phyloP scores from a whole-genome alignment of 768 basidiomycete genomes.

The Hortiboletus flavorubellus region DNA sequence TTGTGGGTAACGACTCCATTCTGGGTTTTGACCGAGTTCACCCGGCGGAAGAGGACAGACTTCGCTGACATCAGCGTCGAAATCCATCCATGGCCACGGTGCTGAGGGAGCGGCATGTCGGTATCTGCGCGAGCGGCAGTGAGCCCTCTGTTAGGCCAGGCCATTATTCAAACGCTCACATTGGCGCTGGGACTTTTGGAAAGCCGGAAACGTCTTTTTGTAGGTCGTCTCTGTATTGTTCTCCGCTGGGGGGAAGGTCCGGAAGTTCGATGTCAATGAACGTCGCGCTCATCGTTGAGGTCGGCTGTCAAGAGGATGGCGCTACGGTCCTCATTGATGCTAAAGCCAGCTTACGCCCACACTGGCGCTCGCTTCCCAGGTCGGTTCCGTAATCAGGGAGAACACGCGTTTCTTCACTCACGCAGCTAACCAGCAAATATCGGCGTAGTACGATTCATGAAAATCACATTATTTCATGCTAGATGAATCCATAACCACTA shows the following conservation, averaged over 20 bases:
- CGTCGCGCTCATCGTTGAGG: slow-evolving; percentile 13
- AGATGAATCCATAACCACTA: not conserved
- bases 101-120: slow-evolving; percentile 40
- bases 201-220: slow-evolving; percentile 12
- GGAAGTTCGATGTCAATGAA: slow-evolving; percentile 9
- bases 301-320: not conserved
- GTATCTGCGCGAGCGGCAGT: slow-evolving; percentile 20
- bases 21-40: not conserved
- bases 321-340: not conserved
- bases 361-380: slow-evolving; percentile 5
- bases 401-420: not conserved
- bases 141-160: not conserved
- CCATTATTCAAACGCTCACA: slow-evolving; percentile 12
- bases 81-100: slow-evolving; percentile 43
- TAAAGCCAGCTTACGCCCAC: slow-evolving; percentile 3
- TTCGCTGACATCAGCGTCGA: slow-evolving; percentile 27
- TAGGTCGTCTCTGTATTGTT: slow-evolving; percentile 4
- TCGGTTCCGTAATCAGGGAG: slow-evolving; percentile 12
- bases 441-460: too few relatives aligned
- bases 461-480: not conserved
- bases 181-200: slow-evolving; percentile 25
- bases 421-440: not conserved
- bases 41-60: slow-evolving; percentile 17
- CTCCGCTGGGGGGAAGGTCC: not conserved
- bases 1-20: slow-evolving; percentile 31